Base-by-base conservation (phyloP, 2,329 filamentous ascomycete genomes). In the Cordyceps militaris region DNA sequence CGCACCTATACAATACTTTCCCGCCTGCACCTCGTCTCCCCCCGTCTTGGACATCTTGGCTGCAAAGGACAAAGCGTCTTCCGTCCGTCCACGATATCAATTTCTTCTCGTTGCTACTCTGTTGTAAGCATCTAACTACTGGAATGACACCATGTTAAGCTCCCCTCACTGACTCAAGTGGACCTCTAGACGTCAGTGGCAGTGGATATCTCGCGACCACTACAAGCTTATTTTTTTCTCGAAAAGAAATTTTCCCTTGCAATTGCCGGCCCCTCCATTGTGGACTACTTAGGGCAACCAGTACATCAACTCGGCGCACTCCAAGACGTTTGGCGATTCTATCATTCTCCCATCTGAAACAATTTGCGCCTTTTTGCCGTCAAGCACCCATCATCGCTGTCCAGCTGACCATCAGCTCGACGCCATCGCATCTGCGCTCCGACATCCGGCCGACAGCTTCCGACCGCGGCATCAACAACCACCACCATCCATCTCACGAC, bases 61-160 rank as follows among this genome's bases (percentile, higher is more conserved):
- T 28, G 4, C 44, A 30, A 42, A 23, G 2, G n/a, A 10, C 19
- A 42, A 16, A 8, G 14, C 21, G 4, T 7, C 38, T 4, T 21
- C 38, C 3, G 5, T 21, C 16, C 19, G 14, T 19, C 8, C 4
- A 9, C 24, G 16, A 30, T 13, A 53, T 4, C 13, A n/a, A 10
- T n/a, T 13, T 16, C 8, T 16, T 11, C 26, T 43, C n/a, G 11
- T 14, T 19, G 9, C 19, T n/a, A n/a, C 11, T 46, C 43, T 28
- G 21, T 48, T 47, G 53, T 48, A 48, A 56, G 53, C 28, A 28
- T 23, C 16, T 56, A 11, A 19, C 53, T 4, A n/a, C n/a, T n/a
- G n/a, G 7, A 56, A 63, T 63, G 58, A 63, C 61, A 62, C 61
- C 61, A 63, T 63, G 51, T 54, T 62, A 38, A 55, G 16, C 43